phyloP scores from a whole-genome alignment of 345 rosid genomes.

The Toxicodendron radicans region DNA sequence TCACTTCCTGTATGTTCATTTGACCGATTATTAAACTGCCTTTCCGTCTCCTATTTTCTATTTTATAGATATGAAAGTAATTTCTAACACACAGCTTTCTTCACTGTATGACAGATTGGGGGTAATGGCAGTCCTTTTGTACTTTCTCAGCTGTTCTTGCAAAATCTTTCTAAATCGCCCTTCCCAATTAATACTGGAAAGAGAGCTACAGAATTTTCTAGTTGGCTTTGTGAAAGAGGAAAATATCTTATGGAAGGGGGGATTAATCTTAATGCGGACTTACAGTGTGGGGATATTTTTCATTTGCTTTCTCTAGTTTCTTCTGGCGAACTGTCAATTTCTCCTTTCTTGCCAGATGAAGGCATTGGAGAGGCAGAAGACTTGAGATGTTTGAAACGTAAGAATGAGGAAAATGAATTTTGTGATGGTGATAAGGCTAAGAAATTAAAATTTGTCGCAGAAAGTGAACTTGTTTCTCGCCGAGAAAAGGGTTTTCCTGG shows the following conservation, averaged over 20 bases:
- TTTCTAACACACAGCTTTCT: conserved; percentile 15
- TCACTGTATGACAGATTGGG: conserved; percentile 66
- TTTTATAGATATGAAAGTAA: neutral
- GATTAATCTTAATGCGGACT: conserved; percentile 57
- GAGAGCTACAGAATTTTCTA: conserved; percentile 75
- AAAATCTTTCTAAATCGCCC: conserved; percentile 65
- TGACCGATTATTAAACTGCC: neutral
- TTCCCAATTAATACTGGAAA: conserved; percentile 80
- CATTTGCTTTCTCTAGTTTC: conserved; percentile 72
- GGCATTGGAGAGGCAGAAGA: conserved; percentile 97
- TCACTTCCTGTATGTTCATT: neutral
- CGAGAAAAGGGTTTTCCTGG: conserved; percentile 97
- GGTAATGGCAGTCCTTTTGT: conserved; percentile 72
- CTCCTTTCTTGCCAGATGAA: conserved; percentile 71
- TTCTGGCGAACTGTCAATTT: conserved; percentile 71
- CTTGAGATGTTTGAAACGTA: conserved; percentile 69
- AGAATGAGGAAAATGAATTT: conserved; percentile 58
- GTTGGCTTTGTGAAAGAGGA: conserved; percentile 63
- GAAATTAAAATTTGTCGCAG: conserved; percentile 56
- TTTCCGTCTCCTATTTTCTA: neutral
- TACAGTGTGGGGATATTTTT: conserved; percentile 91
- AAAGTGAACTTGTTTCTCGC: conserved; percentile 78
- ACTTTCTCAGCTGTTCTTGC: conserved; percentile 82
- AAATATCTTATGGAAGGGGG: conserved; percentile 56
- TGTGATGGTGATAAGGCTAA: conserved; percentile 49